phyloP scores from a whole-genome alignment of 75 land plant genomes.

The Adiantum capillusveneris region DNA sequence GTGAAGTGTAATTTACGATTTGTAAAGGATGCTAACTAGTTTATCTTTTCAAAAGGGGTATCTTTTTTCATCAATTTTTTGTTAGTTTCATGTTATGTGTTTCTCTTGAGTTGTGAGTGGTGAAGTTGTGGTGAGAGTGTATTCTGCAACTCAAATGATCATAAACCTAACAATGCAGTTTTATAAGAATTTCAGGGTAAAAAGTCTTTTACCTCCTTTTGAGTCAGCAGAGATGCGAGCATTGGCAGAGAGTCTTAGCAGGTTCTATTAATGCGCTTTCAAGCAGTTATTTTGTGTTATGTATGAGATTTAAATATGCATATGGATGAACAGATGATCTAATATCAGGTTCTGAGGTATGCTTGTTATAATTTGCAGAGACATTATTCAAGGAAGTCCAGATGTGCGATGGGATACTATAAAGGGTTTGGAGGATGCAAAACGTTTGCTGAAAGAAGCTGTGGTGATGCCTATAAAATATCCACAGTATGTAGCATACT shows the following conservation, averaged over 20 bases:
- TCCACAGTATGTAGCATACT: conserved; percentile 90
- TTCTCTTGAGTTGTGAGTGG: too few relatives aligned
- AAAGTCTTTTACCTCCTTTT: conserved; percentile 68
- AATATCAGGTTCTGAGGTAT: neutral
- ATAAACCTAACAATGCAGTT: neutral
- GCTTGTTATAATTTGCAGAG: conserved; percentile 32
- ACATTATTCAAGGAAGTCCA: conserved; percentile 81
- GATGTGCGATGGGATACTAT: conserved; percentile 95
- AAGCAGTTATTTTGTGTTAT: too few relatives aligned
- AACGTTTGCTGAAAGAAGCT: conserved; percentile 91
- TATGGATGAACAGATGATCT: neutral
- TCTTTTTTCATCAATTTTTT: conserved; percentile 2
- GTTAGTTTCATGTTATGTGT: too few relatives aligned
- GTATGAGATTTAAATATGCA: conserved; percentile 5
- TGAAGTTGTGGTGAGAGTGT: too few relatives aligned
- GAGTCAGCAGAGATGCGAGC: conserved; percentile 64
- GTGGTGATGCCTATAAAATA: conserved; percentile 99
- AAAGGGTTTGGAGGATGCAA: conserved; percentile 88
- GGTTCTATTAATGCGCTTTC: too few relatives aligned
- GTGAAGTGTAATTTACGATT: too few relatives aligned
- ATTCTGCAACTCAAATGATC: neutral
- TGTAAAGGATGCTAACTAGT: conserved; percentile 12
- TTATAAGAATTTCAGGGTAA: conserved; percentile 56
- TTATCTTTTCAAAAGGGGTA: neutral
- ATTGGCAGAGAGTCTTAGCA: conserved; percentile 71